A percentile compares a stretch with the other conserved stretches of the same genome.
phyloP scores from a whole-genome alignment of 768 basidiomycete species.

The Calocybe gangraenosa region DNA sequence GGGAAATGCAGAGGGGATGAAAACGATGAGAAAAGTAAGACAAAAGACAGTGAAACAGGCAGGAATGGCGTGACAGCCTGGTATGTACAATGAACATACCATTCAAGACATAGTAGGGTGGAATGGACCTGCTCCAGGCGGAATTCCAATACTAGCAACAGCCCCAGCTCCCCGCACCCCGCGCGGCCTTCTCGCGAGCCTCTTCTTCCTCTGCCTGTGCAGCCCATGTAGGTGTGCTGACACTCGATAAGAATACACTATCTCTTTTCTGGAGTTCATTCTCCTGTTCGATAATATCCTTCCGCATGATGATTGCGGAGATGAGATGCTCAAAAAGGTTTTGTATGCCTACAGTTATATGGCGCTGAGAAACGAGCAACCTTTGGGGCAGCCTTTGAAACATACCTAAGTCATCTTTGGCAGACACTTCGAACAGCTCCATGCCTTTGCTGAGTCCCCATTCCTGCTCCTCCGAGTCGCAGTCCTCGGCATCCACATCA shows the following conservation, averaged over 20 bases:
- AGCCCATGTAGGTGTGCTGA: constrained; percentile 67
- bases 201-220: constrained; percentile 81
- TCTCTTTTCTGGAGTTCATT: constrained; percentile 78
- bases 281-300: constrained; percentile 77
- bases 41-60: background rate
- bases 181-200: constrained; percentile 51
- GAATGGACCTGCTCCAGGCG: constrained; percentile 6
- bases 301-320: constrained; percentile 70
- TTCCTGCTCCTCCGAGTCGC: constrained; percentile 47
- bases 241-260: constrained; percentile 71
- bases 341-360: constrained; percentile 84
- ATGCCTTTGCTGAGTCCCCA: constrained; percentile 82
- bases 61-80: background rate
- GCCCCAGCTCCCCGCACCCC: constrained; percentile 55
- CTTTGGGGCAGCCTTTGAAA: too few relatives aligned
- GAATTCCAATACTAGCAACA: constrained; percentile 47
- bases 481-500: constrained; percentile 53
- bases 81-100: too few relatives aligned
- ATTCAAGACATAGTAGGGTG: too few relatives aligned
- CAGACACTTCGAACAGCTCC: constrained; percentile 88
- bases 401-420: constrained; percentile 83
- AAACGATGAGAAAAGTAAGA: background rate
- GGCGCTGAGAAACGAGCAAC: too few relatives aligned
- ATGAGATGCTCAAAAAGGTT: constrained; percentile 79
- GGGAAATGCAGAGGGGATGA: too few relatives aligned